Base-by-base conservation (phyloP, 106 monocot genomes). In the Dendrobium nobile region DNA sequence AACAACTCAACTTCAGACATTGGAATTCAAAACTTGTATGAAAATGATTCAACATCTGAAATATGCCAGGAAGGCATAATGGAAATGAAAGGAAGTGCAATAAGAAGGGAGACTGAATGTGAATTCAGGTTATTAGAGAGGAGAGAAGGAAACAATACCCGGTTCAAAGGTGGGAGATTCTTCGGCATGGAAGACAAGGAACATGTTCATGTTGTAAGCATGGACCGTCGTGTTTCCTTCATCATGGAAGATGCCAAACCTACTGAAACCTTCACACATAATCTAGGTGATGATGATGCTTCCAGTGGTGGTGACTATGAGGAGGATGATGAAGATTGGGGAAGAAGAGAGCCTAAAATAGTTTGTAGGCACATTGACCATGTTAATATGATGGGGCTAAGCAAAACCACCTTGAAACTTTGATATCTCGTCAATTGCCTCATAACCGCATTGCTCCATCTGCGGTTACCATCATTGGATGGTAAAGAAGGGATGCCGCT, bases 21-120 rank as follows among this genome's bases (percentile, higher is more conserved):
- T 51, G 13, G 13, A 15, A 10, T 2, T 51, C 51, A 51, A 1
- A 51, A 51, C 51, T 40, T 55, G 68, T 47, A 64, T 72, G 86
- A 82, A 48, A 92, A 89, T 72, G 89, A 87, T 51, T 81, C 85
- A 16, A 78, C 82, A n/a, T 75, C 86, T 31, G 80, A 84, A 73
- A 77, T 75, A 51, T 58, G 22, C 17, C 84, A 31, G 28, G 86
- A 81, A 19, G 72, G 76, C 56, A 40, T 54, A 20, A 41, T 70
- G 64, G 82, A 41, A 81, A 82, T 31, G 82, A 86, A 92, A 82
- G 92, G 92, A 83, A 97, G 92, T 85, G 94, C 92, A 5, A 97
- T 97, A 54, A 92, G 89, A 79, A 90, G 94, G 78, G 97, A 97
- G 78, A 97, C 89, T 16, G 97, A 97, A 85, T 85, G 90, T 31